Evolutionary conservation across 2,329 filamentous ascomycete genomes (phyloP).

Genomic region (Cryphonectria japonica): DNA sequence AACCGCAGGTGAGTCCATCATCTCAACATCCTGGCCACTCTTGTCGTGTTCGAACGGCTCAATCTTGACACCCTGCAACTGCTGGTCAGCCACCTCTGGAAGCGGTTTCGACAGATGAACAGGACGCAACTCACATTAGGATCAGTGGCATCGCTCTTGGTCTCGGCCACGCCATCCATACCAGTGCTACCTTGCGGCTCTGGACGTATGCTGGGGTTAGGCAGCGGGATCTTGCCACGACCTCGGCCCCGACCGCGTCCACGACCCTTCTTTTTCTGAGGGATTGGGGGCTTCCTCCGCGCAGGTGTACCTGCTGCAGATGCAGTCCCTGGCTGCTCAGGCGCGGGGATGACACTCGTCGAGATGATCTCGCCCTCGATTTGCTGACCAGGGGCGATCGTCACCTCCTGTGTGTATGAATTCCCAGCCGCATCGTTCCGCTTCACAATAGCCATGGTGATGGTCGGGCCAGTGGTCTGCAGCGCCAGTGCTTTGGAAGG

Average conservation of each 20-base stretch:
- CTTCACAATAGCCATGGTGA: conserved; percentile 80
- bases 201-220: conserved; percentile 35
- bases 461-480: conserved; percentile 54
- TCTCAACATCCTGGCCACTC: conserved; percentile 54
- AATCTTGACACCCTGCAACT: conserved; percentile 43
- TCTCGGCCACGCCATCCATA: conserved; percentile 44
- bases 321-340: conserved; percentile 59
- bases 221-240: conserved; percentile 57
- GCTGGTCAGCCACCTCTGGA: conserved; percentile 30
- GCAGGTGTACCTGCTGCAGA: conserved; percentile 45
- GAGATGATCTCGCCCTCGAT: conserved; percentile 82
- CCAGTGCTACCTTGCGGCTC: conserved; percentile 42
- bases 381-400: conserved; percentile 76
- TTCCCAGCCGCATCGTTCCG: conserved; percentile 79
- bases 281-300: conserved; percentile 71
- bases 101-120: background rate
- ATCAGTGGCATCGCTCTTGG: conserved; percentile 43
- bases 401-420: conserved; percentile 81
- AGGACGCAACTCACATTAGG: conserved; percentile 42
- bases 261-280: conserved; percentile 70
- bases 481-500: conserved; percentile 55
- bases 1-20: conserved; percentile 55
- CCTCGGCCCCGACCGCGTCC: conserved; percentile 70
- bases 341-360: conserved; percentile 58
- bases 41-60: conserved; percentile 51